Conservation (phyloP, 202 grass and related monocot genomes). For the Carex sylvatica region DNA sequence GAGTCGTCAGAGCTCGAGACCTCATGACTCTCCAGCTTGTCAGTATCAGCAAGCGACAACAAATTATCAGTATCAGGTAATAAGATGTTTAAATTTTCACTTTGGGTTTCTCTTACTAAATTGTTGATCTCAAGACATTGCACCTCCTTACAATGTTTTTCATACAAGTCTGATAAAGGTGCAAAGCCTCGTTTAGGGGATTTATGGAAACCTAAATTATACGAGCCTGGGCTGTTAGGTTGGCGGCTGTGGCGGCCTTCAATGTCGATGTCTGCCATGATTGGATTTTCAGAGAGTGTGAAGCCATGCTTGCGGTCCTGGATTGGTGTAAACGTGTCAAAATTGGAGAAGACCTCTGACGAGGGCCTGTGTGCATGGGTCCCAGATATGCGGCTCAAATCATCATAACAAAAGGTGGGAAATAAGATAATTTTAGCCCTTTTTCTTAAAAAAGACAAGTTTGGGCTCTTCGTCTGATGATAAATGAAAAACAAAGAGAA, state of each 20-base stretch:
- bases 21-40: slow-evolving; percentile 28
- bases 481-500: background rate
- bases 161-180: slow-evolving; percentile 27
- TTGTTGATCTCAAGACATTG: slow-evolving; percentile 54
- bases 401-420: slow-evolving; percentile 35
- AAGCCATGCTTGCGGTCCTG: slow-evolving; percentile 32
- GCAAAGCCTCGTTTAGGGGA: slow-evolving; percentile 8
- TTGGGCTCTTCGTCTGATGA: background rate
- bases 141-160: slow-evolving; percentile 83
- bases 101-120: slow-evolving; percentile 33
- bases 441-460: background rate
- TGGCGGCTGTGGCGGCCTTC: slow-evolving; percentile 25
- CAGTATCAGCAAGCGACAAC: slow-evolving; percentile 36
- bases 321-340: slow-evolving; percentile 41
- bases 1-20: slow-evolving; percentile 18
- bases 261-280: slow-evolving; percentile 34
- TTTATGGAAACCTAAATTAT: slow-evolving; percentile 28
- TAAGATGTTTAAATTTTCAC: slow-evolving; percentile 37
- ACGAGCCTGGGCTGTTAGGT: slow-evolving; percentile 34
- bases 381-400: slow-evolving; percentile 47
- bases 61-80: slow-evolving; percentile 35
- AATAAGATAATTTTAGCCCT: background rate
- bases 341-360: slow-evolving; percentile 63
- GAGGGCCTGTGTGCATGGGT: slow-evolving; percentile 41
- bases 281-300: slow-evolving; percentile 38